These are phyloP conservation scores for Phaeophleospora eucalypticola DNA, from an alignment of 2,329 filamentous ascomycete species.

Conservation along the genomic window DNA sequence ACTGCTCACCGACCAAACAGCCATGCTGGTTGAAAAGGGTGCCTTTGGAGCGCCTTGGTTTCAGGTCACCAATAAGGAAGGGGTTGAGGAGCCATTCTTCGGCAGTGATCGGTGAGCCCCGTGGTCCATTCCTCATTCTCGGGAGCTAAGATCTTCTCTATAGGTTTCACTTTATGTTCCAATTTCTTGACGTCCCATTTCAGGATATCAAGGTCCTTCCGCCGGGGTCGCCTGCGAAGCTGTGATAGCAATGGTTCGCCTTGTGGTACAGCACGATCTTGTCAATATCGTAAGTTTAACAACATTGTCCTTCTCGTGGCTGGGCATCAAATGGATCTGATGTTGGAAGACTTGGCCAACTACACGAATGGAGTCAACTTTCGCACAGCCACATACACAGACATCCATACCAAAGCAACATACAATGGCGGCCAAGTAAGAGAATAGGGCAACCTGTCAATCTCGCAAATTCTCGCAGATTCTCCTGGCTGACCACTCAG, in stretches of 20 bases:
- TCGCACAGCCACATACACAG: neutral
- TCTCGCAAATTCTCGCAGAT: neutral
- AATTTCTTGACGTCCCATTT: slow-evolving; percentile 50
- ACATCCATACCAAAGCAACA: neutral
- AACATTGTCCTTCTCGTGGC: too few species aligned
- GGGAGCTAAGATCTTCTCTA: neutral
- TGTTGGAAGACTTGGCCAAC: neutral
- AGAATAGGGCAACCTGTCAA: neutral
- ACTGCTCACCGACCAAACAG: slow-evolving; percentile 21
- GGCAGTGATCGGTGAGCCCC: slow-evolving; percentile 57
- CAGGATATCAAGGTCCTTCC: slow-evolving; percentile 18
- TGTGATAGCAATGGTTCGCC: too few species aligned
- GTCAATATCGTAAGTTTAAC: too few species aligned
- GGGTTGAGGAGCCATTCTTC: slow-evolving; percentile 66
- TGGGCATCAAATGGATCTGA: neutral
- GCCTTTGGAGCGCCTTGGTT: slow-evolving; percentile 78
- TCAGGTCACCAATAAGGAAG: slow-evolving; percentile 58
- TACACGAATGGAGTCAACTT: neutral
- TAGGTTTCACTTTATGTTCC: slow-evolving; percentile 62
- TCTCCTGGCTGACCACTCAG: too few species aligned
- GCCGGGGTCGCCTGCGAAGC: slow-evolving; percentile 1
- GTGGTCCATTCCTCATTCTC: neutral
- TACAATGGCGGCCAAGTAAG: neutral
- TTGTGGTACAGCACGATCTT: too few species aligned
- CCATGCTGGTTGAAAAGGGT: slow-evolving; percentile 46